Conservation (phyloP, 148 eudicot species). For the Drosera capensis region DNA sequence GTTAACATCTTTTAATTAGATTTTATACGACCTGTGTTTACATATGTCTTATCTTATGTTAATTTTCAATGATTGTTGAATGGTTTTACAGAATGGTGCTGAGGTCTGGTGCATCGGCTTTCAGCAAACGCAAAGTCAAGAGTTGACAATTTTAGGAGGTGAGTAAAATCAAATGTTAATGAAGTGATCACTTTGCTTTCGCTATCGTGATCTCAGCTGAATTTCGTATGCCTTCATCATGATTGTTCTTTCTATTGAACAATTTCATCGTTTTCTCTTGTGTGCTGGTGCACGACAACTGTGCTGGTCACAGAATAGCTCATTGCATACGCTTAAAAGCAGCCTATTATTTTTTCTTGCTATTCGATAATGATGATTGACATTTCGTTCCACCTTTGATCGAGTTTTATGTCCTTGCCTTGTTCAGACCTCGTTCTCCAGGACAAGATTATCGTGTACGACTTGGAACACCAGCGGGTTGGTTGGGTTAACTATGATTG, state of each 20-base stretch:
- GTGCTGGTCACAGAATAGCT: too few species aligned
- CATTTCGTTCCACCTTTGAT: not conserved
- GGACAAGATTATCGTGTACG: conserved; percentile 79
- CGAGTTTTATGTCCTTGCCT: not conserved
- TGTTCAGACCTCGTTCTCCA: conserved; percentile 75
- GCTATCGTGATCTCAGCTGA: too few species aligned
- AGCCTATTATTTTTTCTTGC: not conserved
- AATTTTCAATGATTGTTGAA: not conserved
- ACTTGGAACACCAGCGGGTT: conserved; percentile 70
- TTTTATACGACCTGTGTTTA: not conserved
- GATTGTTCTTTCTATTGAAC: too few species aligned
- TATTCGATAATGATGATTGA: not conserved
- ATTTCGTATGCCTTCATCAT: too few species aligned
- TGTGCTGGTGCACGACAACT: too few species aligned
- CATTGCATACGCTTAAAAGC: too few species aligned
- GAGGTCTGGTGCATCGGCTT: conserved; percentile 89
- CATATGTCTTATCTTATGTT: not conserved
- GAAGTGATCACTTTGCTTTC: too few species aligned
- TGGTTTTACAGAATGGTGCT: conserved; percentile 52
- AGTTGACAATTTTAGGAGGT: conserved; percentile 89
- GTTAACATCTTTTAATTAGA: not conserved
- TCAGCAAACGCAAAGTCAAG: conserved; percentile 75
- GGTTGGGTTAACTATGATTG: conserved; percentile 97
- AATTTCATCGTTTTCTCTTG: too few species aligned
- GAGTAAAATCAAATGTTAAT: too few species aligned